phyloP scores from a whole-genome alignment of 208 protist genomes.

The Trypanosoma cruzi region DNA sequence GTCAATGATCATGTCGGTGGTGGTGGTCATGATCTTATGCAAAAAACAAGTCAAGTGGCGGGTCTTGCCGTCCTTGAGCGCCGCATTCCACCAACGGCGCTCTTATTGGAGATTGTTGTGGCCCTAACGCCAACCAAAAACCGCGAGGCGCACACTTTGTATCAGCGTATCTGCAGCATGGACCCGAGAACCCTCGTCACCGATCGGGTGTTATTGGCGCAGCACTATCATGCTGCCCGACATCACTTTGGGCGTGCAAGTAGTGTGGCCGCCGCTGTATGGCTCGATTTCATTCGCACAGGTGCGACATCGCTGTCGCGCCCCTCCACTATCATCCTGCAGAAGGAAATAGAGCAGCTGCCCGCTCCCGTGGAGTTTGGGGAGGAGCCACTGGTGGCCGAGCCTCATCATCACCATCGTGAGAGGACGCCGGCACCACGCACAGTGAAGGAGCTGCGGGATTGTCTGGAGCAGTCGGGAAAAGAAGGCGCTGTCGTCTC shows the following conservation, averaged over 20 bases:
- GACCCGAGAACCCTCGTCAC: slow-evolving; percentile 35
- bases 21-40: neutral
- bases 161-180: slow-evolving; percentile 33
- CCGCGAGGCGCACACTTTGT: slow-evolving; percentile 31
- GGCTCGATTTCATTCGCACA: slow-evolving; percentile 4
- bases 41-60: neutral
- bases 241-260: slow-evolving; percentile 27
- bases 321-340: neutral
- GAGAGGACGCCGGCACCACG: neutral
- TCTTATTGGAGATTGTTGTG: slow-evolving; percentile 45
- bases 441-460: neutral
- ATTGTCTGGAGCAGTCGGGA: neutral
- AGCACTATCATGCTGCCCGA: slow-evolving; percentile 34
- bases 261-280: slow-evolving; percentile 12
- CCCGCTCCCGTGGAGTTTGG: neutral
- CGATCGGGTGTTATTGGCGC: slow-evolving; percentile 34
- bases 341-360: slow-evolving; percentile 7
- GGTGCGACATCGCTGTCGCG: neutral
- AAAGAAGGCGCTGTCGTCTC: neutral
- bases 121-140: slow-evolving; percentile 34
- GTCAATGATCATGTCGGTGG: neutral
- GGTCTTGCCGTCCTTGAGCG: neutral
- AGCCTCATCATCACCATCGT: neutral
- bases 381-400: neutral
- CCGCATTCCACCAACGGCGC: slow-evolving; percentile 34